Conservation (phyloP, 306 rosid species). For the Sesbania bispinosa region DNA sequence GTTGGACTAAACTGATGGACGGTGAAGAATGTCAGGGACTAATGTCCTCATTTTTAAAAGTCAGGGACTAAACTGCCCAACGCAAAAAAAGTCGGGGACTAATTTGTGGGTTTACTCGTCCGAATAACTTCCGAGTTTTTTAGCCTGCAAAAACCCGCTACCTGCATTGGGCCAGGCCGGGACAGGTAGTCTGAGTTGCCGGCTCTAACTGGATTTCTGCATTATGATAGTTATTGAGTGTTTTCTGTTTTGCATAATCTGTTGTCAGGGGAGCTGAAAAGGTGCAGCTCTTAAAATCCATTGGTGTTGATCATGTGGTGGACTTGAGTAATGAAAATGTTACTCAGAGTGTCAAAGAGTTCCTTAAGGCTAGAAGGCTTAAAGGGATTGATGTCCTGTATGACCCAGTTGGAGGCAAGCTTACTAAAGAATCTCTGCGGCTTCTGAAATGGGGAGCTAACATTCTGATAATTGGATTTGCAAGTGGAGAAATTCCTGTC, state of each 20-base stretch:
- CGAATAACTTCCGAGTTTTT: too few species aligned
- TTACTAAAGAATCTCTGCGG: constrained; percentile 64
- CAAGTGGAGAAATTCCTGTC: constrained; percentile 90
- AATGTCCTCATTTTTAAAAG: too few species aligned
- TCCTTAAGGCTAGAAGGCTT: constrained; percentile 66
- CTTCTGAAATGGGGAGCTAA: constrained; percentile 89
- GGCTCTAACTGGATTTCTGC: background rate
- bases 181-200: too few species aligned
- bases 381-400: constrained; percentile 90
- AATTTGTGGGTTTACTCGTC: too few species aligned
- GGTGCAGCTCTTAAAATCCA: constrained; percentile 64
- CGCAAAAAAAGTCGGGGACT: too few species aligned
- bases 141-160: too few species aligned
- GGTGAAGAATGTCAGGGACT: too few species aligned
- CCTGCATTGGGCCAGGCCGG: too few species aligned
- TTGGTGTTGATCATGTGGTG: constrained; percentile 90
- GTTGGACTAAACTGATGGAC: too few species aligned
- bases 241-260: constrained; percentile 15
- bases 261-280: constrained; percentile 76
- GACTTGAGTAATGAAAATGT: constrained; percentile 58
- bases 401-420: constrained; percentile 96
- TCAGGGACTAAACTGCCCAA: too few species aligned
- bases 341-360: constrained; percentile 64
- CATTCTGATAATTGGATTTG: constrained; percentile 90
- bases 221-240: background rate